Evolutionary conservation across 2,329 filamentous ascomycete species (phyloP).

Genomic region (Achaetomium macrosporum): DNA sequence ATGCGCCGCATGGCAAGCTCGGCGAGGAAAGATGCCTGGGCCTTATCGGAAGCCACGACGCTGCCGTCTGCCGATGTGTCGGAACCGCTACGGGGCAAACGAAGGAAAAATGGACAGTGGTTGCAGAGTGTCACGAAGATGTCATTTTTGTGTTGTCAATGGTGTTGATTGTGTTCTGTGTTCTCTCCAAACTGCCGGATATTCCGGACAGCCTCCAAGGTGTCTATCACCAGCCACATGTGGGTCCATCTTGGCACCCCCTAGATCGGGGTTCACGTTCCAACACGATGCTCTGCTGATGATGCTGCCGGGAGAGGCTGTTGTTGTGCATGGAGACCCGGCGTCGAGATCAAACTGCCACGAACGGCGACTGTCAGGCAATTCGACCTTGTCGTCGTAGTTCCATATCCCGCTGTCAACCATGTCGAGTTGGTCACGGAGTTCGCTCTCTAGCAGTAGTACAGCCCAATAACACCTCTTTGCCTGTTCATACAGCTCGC

Average conservation of each 20-base stretch:
- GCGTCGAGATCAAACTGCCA: constrained; percentile 1
- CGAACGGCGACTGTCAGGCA: constrained; percentile 3
- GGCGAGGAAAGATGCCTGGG: constrained; percentile 5
- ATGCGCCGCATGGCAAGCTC: constrained; percentile 5
- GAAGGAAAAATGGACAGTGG: too few species aligned
- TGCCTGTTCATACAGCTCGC: constrained; percentile 4
- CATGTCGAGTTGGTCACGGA: constrained; percentile 5
- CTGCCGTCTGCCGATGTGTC: not conserved
- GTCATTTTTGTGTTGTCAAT: too few species aligned
- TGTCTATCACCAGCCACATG: too few species aligned
- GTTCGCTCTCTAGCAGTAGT: constrained; percentile 3
- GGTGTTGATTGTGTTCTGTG: too few species aligned
- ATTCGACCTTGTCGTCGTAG: constrained; percentile 3
- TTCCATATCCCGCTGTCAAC: constrained; percentile 7
- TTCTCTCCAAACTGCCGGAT: too few species aligned
- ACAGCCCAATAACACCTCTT: constrained; percentile 6
- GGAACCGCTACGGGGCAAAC: too few species aligned
- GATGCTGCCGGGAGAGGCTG: constrained; percentile 1
- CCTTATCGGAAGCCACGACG: not conserved
- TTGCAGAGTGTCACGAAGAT: too few species aligned
- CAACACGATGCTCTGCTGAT: constrained; percentile 1
- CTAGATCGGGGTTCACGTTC: too few species aligned
- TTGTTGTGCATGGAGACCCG: not conserved
- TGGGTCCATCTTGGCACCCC: too few species aligned
- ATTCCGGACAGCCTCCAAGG: too few species aligned